A percentile compares a stretch with the other conserved stretches of the same genome.
Evolutionary conservation across 768 basidiomycete genomes (phyloP).

Genomic region (Pholiota microspora): DNA sequence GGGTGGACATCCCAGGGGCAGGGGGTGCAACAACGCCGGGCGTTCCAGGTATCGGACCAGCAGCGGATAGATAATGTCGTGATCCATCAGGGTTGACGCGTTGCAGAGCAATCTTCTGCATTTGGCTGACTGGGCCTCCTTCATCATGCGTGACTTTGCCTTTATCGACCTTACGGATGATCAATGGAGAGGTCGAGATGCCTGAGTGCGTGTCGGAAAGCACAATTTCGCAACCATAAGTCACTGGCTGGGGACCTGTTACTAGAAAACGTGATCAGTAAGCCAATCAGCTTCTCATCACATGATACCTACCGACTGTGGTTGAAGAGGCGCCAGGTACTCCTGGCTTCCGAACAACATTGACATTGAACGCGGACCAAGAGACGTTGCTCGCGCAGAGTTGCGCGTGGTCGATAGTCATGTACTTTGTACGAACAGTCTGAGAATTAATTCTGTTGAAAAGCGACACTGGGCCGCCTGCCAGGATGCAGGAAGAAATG

Average conservation of each 20-base stretch:
- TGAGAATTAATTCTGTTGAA: conserved; percentile 97
- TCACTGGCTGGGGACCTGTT: conserved; percentile 80
- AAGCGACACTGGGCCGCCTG: conserved; percentile 85
- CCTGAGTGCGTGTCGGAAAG: conserved; percentile 84
- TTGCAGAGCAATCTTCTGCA: conserved; percentile 94
- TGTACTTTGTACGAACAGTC: conserved; percentile 95
- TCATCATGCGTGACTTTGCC: conserved; percentile 84
- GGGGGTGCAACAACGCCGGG: conserved; percentile 65
- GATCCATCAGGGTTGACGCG: conserved; percentile 79
- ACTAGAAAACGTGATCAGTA: conserved; percentile 27
- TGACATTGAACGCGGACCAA: conserved; percentile 95
- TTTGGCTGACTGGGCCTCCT: conserved; percentile 90
- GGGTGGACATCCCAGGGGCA: conserved; percentile 72
- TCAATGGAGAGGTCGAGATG: conserved; percentile 79
- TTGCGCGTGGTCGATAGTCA: conserved; percentile 85
- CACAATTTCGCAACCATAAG: conserved; percentile 87
- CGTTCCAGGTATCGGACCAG: conserved; percentile 80
- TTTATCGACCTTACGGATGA: conserved; percentile 93
- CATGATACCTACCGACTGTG: conserved; percentile 67
- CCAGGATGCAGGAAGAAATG: conserved; percentile 86
- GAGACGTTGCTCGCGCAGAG: conserved; percentile 86
- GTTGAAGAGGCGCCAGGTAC: conserved; percentile 46
- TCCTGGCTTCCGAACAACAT: conserved; percentile 75
- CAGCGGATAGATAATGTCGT: conserved; percentile 86
- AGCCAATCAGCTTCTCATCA: conserved; percentile 36